phyloP scores from a whole-genome alignment of 495 filamentous ascomycete species.

The Talaromyces nanjingensis region DNA sequence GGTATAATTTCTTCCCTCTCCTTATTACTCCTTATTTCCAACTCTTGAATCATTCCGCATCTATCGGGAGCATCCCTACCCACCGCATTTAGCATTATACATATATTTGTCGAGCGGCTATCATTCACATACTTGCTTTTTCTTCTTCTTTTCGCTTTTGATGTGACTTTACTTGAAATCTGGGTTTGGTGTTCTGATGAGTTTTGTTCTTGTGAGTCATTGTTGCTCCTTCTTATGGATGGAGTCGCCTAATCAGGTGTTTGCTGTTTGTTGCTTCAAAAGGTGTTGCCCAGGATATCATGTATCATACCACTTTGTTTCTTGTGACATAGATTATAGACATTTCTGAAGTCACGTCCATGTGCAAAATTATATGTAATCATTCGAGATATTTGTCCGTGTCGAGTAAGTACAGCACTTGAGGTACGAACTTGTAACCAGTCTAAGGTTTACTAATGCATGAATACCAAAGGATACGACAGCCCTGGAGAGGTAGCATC shows the following conservation, averaged over 20 bases:
- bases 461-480: too few species aligned
- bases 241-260: conserved; percentile 1
- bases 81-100: conserved; percentile 10
- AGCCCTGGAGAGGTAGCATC: too few species aligned
- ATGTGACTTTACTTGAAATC: neutral
- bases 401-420: too few species aligned
- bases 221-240: neutral
- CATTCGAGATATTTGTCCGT: too few species aligned
- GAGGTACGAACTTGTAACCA: too few species aligned
- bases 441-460: too few species aligned
- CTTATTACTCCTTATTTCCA: neutral
- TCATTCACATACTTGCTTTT: conserved; percentile 4
- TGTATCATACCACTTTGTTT: conserved; percentile 10
- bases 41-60: neutral
- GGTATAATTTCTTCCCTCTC: neutral
- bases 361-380: too few species aligned
- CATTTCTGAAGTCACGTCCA: too few species aligned
- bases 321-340: conserved; percentile 13
- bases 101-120: conserved; percentile 10
- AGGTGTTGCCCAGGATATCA: conserved; percentile 2
- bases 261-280: neutral
- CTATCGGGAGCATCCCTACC: neutral
- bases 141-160: neutral
- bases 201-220: neutral
- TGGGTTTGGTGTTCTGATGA: conserved; percentile 3